Percentiles rank a stretch among this genome's conserved stretches.
Conservation (phyloP, 2,329 filamentous ascomycete species). For the Zasmidium citrigriseum region DNA sequence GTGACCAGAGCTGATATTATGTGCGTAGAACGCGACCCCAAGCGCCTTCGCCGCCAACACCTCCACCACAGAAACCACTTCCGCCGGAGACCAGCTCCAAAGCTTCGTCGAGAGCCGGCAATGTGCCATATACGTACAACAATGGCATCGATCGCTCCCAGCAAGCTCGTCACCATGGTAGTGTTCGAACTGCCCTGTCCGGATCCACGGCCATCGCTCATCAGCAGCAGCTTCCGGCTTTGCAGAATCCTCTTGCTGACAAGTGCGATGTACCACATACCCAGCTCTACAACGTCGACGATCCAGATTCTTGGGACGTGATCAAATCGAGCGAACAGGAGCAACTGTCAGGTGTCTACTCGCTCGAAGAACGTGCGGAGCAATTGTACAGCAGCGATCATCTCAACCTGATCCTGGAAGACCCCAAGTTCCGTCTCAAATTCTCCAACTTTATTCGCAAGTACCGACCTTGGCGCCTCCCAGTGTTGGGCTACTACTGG, state of each 20-base stretch:
- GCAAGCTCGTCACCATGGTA: neutral
- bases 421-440: conserved; percentile 13
- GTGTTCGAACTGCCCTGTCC: neutral
- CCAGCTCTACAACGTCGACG: conserved; percentile 14
- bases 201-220: neutral
- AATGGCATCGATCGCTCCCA: neutral
- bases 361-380: conserved; percentile 19
- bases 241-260: conserved; percentile 21
- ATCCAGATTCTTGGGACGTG: conserved; percentile 19
- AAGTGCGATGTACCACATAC: conserved; percentile 17
- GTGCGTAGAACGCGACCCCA: neutral
- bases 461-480: conserved; percentile 18
- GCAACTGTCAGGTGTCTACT: conserved; percentile 8
- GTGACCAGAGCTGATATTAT: neutral
- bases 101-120: neutral
- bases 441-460: conserved; percentile 20
- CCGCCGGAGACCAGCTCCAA: neutral
- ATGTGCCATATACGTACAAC: neutral
- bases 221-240: conserved; percentile 6
- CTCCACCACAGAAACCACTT: neutral
- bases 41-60: neutral
- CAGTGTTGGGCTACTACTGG: conserved; percentile 16
- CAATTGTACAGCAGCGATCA: conserved; percentile 22
- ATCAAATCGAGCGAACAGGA: conserved; percentile 11
- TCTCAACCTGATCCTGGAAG: conserved; percentile 18